A percentile compares a stretch with the other conserved stretches of the same genome.
Conservation (phyloP, 768 basidiomycete species). For the Kwoniella dendrophila region DNA sequence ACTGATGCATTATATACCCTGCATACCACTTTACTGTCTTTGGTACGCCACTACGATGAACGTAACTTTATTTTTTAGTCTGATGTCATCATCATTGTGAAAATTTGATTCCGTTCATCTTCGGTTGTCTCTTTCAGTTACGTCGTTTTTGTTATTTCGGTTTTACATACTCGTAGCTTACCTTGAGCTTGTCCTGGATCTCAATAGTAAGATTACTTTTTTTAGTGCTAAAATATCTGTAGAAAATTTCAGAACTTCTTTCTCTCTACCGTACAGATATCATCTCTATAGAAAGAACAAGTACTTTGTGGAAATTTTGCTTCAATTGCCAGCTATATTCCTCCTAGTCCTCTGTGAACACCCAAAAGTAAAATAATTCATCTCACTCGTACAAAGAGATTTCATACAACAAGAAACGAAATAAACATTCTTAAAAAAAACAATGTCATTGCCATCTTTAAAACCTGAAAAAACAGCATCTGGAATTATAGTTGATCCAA, state of each 20-base stretch:
- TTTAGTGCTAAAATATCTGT: not conserved
- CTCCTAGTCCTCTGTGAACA: not conserved
- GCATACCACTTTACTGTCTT: too few species aligned
- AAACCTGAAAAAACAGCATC: slow-evolving; percentile 70
- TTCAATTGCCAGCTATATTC: too few species aligned
- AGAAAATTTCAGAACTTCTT: too few species aligned
- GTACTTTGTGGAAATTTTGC: too few species aligned
- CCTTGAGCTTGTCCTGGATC: too few species aligned
- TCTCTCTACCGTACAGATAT: too few species aligned
- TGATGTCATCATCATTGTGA: slow-evolving; percentile 11
- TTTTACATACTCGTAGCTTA: not conserved
- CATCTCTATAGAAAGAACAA: too few species aligned
- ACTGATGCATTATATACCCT: too few species aligned
- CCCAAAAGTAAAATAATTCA: not conserved
- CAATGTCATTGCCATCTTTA: slow-evolving; percentile 76
- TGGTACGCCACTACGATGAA: too few species aligned
- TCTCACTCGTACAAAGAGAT: not conserved
- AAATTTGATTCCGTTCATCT: not conserved
- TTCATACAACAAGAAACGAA: not conserved
- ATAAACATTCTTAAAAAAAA: too few species aligned
- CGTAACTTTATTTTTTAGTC: too few species aligned
- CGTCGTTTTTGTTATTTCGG: not conserved
- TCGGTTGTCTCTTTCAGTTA: not conserved
- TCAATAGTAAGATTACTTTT: too few species aligned
- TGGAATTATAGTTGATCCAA: slow-evolving; percentile 82